Percentiles rank a stretch among this genome's conserved stretches.
These are phyloP conservation scores for Coffea canephora DNA, from an alignment of 257 asterid genomes.

Conservation along the genomic window DNA sequence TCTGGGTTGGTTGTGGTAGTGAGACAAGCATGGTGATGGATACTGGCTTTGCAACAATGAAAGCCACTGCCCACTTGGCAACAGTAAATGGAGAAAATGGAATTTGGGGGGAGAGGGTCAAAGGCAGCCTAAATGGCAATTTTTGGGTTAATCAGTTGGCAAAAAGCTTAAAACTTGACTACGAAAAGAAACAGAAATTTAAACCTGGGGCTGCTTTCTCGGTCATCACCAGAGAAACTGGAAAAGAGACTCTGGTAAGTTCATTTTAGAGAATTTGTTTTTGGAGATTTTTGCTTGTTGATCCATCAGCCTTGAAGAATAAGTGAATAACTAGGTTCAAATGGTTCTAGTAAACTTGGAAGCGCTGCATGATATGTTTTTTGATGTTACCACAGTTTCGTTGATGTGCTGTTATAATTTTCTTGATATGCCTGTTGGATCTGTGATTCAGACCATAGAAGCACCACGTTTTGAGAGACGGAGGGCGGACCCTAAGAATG, in stretches of 20 bases:
- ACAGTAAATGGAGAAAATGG: slow-evolving; percentile 46
- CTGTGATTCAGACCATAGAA: slow-evolving; percentile 46
- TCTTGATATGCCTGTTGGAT: slow-evolving; percentile 22
- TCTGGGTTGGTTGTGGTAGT: slow-evolving; percentile 27
- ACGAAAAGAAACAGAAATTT: slow-evolving; percentile 40
- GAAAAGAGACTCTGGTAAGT: slow-evolving; percentile 53
- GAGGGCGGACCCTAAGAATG: slow-evolving; percentile 77
- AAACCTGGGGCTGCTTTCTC: slow-evolving; percentile 70
- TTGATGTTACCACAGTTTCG: neutral
- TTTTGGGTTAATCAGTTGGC: slow-evolving; percentile 34
- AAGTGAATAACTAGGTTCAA: neutral
- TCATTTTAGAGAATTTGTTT: neutral
- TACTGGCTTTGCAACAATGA: slow-evolving; percentile 54
- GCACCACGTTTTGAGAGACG: slow-evolving; percentile 55
- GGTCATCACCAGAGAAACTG: slow-evolving; percentile 72
- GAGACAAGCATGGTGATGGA: slow-evolving; percentile 46
- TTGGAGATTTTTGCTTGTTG: neutral
- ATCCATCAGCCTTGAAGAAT: neutral
- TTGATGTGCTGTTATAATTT: neutral
- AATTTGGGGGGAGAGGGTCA: slow-evolving; percentile 55
- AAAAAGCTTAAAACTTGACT: slow-evolving; percentile 40
- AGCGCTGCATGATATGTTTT: neutral
- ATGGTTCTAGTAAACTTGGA: neutral
- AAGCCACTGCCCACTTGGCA: slow-evolving; percentile 41
- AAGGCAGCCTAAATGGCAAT: slow-evolving; percentile 41